Percentiles rank a stretch among this genome's conserved stretches.
Conservation (phyloP, 2,329 filamentous ascomycete species). For the Botrytis sinoallii region DNA sequence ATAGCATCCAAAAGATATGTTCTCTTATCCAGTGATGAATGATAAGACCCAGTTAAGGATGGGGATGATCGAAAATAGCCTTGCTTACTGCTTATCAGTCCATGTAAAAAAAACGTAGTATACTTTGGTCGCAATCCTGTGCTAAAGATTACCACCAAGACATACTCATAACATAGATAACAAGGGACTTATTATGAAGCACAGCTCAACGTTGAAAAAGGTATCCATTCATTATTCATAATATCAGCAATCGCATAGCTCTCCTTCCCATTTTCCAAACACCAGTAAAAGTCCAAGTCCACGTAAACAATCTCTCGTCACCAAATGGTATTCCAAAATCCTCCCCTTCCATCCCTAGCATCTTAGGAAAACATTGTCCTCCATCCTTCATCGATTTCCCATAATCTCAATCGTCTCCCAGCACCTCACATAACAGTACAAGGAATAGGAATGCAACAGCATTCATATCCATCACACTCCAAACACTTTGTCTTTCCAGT, state of each 20-base stretch:
- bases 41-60: neutral
- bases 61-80: neutral
- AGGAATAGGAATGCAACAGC: constrained; percentile 51
- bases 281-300: neutral
- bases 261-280: neutral
- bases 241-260: neutral
- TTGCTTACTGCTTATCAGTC: neutral
- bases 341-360: neutral
- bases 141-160: neutral
- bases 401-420: too few species aligned
- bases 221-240: constrained; percentile 14
- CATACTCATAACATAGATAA: neutral
- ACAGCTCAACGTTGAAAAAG: neutral
- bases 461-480: constrained; percentile 50
- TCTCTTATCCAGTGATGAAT: neutral
- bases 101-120: neutral
- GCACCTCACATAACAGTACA: constrained; percentile 47
- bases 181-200: neutral
- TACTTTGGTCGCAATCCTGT: neutral
- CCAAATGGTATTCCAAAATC: neutral
- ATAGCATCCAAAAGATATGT: neutral
- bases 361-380: neutral
- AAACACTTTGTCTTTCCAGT: constrained; percentile 48
- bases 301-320: neutral
- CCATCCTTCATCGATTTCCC: neutral